Evolutionary conservation across 768 basidiomycete genomes (phyloP).

Genomic region (Suillus brevipes): DNA sequence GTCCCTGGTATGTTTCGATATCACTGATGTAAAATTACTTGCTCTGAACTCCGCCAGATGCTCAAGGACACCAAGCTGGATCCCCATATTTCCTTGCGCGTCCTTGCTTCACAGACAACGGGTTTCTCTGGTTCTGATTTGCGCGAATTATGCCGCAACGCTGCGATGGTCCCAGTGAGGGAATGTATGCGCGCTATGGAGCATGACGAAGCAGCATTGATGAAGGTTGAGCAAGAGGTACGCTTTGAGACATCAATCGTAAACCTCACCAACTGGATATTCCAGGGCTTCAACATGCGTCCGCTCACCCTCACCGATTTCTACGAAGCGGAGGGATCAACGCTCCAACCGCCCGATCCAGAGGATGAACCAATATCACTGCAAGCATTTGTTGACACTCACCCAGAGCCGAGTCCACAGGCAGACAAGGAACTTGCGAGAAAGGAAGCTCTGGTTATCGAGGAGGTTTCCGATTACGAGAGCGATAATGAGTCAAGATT

Average conservation of each 20-base stretch:
- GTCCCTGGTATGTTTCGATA: slow-evolving; percentile 54
- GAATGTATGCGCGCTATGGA: slow-evolving; percentile 68
- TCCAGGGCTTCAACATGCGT: slow-evolving; percentile 75
- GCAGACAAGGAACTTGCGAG: neutral
- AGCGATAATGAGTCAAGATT: slow-evolving; percentile 1
- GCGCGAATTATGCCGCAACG: slow-evolving; percentile 88
- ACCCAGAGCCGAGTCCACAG: neutral
- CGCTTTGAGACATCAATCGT: slow-evolving; percentile 18
- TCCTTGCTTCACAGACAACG: slow-evolving; percentile 66
- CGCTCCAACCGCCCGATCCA: slow-evolving; percentile 8
- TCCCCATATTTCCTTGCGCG: slow-evolving; percentile 56
- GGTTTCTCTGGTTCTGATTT: slow-evolving; percentile 90
- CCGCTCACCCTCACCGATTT: slow-evolving; percentile 75
- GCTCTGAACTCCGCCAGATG: slow-evolving; percentile 54
- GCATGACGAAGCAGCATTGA: slow-evolving; percentile 50
- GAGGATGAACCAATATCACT: slow-evolving; percentile 3
- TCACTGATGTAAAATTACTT: neutral
- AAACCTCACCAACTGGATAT: neutral
- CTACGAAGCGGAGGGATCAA: slow-evolving; percentile 40
- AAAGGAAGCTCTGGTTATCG: neutral
- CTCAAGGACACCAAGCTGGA: slow-evolving; percentile 73
- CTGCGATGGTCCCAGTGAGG: slow-evolving; percentile 90
- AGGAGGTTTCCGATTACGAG: neutral
- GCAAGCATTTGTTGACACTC: neutral
- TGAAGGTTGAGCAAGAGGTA: slow-evolving; percentile 45